These are phyloP conservation scores for Ceratobasidium papillatum DNA, from an alignment of 1,284 basidiomycete species.

Conservation along the genomic window DNA sequence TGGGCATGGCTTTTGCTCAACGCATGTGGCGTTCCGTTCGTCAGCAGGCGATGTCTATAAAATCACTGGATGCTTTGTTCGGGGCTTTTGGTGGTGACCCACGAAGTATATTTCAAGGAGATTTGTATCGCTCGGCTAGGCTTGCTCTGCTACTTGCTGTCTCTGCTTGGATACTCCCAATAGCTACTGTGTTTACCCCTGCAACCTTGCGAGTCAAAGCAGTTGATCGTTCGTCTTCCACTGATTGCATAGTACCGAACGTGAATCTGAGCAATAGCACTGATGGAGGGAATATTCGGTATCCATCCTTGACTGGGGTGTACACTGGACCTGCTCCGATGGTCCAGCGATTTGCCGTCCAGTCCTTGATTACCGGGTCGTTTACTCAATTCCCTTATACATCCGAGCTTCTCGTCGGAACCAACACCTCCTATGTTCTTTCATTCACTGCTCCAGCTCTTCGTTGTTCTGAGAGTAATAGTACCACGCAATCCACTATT, in stretches of 20 bases:
- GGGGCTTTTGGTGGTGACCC: conserved; percentile 32
- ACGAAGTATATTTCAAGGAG: conserved; percentile 23
- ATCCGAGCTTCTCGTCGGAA: neutral
- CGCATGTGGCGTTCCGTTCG: conserved; percentile 25
- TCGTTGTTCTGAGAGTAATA: neutral
- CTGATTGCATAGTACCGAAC: neutral
- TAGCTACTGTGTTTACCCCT: conserved; percentile 33
- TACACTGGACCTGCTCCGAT: conserved; percentile 29
- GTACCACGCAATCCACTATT: neutral
- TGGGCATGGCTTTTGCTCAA: conserved; percentile 34
- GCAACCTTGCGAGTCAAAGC: conserved; percentile 35
- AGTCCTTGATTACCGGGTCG: conserved; percentile 21
- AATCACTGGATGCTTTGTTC: conserved; percentile 27
- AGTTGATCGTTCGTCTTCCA: neutral
- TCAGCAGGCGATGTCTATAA: conserved; percentile 4
- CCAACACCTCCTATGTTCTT: conserved; percentile 4
- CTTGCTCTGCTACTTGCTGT: conserved; percentile 29
- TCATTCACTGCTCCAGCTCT: conserved; percentile 20
- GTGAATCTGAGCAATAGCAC: conserved; percentile 17
- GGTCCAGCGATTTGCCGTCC: conserved; percentile 21
- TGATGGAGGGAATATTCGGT: conserved; percentile 14
- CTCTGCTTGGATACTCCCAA: conserved; percentile 21
- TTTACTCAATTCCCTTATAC: conserved; percentile 4
- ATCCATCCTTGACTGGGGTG: neutral
- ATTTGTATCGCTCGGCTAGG: conserved; percentile 34